Evolutionary conservation across 257 asterid species (phyloP).

Genomic region (Petunia axillaris): DNA sequence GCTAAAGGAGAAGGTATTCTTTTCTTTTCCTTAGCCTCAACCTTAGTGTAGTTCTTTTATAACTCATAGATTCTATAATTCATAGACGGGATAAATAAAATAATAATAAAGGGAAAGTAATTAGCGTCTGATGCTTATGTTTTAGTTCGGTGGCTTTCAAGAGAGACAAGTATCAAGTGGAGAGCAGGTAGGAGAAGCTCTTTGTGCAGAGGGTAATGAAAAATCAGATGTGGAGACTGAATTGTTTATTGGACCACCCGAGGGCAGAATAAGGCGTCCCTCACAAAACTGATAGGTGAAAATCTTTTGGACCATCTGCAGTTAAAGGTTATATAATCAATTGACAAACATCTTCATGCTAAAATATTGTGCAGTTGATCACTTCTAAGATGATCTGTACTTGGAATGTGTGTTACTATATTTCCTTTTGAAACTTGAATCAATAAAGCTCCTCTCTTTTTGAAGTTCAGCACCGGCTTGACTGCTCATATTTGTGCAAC

Average conservation of each 20-base stretch:
- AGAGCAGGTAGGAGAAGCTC: conserved; percentile 36
- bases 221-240: conserved; percentile 89
- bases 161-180: conserved; percentile 36
- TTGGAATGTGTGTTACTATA: not conserved
- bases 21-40: not conserved
- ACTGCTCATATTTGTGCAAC: not conserved
- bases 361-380: not conserved
- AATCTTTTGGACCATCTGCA: not conserved
- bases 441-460: not conserved
- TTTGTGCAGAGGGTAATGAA: conserved; percentile 59
- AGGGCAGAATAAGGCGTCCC: conserved; percentile 53
- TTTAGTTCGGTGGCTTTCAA: conserved; percentile 54
- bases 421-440: not conserved
- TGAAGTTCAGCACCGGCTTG: not conserved
- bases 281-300: conserved; percentile 21
- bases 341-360: not conserved
- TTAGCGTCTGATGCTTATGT: not conserved
- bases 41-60: not conserved
- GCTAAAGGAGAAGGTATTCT: conserved; percentile 68
- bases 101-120: not conserved
- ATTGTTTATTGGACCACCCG: conserved; percentile 79
- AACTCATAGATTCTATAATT: not conserved
- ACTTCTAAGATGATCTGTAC: not conserved
- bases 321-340: not conserved
- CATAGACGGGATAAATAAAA: not conserved